Evolutionary conservation across 2,329 filamentous ascomycete species (phyloP), one percentile per base, ranked within the genome.

Genomic region (Trichoderma sp.): DNA sequence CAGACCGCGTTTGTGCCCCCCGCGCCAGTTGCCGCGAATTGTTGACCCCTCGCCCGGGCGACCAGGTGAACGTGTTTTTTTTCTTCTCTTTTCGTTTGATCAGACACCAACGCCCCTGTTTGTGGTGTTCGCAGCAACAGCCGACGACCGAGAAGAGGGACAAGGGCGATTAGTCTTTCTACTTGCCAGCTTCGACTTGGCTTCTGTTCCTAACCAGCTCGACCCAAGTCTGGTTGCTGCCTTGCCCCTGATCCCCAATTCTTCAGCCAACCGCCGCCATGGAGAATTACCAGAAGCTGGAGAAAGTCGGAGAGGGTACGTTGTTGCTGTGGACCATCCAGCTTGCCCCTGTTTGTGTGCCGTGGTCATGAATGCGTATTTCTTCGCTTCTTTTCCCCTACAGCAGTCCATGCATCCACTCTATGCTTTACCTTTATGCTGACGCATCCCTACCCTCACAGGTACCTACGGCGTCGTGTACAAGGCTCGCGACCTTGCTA

Each of bases 221-320:
- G 39, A 18, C 16, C 21, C 51, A 11, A 39, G 11, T 52, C 24
- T 60, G n/a, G 24, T 56, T 39, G 54, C 51, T 32, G 14, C 18
- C 49, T 49, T 24, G 43, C 52, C 32, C 54, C 49, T 58, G 14
- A 30, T 59, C 16, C 34, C 30, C 24, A 55, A 55, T 51, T 51
- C 28, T 59, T n/a, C 28, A 28, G 14, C n/a, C 46, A 16, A 24
- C 68, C 68, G 46, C 68, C 67, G 72, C 70, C 73, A 97, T 97
- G 94, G 93, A 97, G 81, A 96, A 97, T 83, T 97, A 97, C 81
- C 92, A 97, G 83, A 96, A 96, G 84, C 87, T 97, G 77, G 94
- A 97, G 84, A 97, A 97, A 86, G 94, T 97, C 77, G 94, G 94
- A 81, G 94, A 97, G 88, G 94, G 94, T 96, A 83, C 75, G 87